phyloP scores from a whole-genome alignment of 306 rosid genomes.

The Medicago truncatula region MtrunA17r5.0-ANR NC_053049.1:15499001-15499500 shows the following conservation, averaged over 20 bases:
- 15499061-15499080: conserved; percentile 53
- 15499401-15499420: background rate
- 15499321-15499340: conserved; percentile 36
- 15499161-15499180: conserved; percentile 74
- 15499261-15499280: too few species aligned
- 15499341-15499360: conserved; percentile 36
- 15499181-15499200: conserved; percentile 26
- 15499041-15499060: conserved; percentile 71
- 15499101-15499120: conserved; percentile 75
- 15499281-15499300: too few species aligned
- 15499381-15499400: background rate
- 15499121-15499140: conserved; percentile 68
- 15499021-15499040: conserved; percentile 55
- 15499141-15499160: conserved; percentile 54
- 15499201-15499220: too few species aligned
- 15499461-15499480: background rate
- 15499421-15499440: background rate
- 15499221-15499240: too few species aligned
- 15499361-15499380: background rate
- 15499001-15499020: conserved; percentile 67
- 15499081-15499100: conserved; percentile 52
- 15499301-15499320: conserved; percentile 24
- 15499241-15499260: too few species aligned
- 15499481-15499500: background rate
- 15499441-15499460: background rate